A percentile compares a stretch with the other conserved stretches of the same genome.
These are phyloP conservation scores for Fusarium sp. DNA, from an alignment of 2,329 filamentous ascomycete genomes.

Conservation along the genomic window DNA sequence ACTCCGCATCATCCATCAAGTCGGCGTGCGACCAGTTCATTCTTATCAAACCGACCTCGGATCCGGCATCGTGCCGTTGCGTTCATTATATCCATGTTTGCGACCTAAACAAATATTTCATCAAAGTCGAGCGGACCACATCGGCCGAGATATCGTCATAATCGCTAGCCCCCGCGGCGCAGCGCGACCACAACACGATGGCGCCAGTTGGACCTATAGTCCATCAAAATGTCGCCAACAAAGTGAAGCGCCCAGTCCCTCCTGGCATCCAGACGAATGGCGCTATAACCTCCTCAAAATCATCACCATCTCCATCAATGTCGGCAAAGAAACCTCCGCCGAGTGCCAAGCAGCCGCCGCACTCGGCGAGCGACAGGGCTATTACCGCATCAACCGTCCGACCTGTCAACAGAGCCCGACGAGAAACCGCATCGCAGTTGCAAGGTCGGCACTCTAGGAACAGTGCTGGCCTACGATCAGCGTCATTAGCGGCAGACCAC, in stretches of 20 bases:
- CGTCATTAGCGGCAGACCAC: constrained; percentile 60
- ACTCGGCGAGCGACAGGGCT: constrained; percentile 51
- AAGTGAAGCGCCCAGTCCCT: constrained; percentile 76
- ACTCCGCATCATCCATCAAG: constrained; percentile 40
- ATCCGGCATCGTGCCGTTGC: constrained; percentile 31
- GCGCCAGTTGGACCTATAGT: constrained; percentile 65
- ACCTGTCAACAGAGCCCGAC: constrained; percentile 68
- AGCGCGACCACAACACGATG: constrained; percentile 57
- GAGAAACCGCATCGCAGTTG: constrained; percentile 63
- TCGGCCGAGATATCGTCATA: constrained; percentile 22
- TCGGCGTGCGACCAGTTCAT: constrained; percentile 39
- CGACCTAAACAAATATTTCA: constrained; percentile 29
- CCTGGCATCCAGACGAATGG: constrained; percentile 76
- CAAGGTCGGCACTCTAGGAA: constrained; percentile 62
- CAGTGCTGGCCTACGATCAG: constrained; percentile 62
- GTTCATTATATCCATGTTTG: constrained; percentile 38
- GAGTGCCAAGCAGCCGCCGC: constrained; percentile 56
- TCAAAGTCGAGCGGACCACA: constrained; percentile 31
- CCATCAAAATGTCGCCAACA: constrained; percentile 60
- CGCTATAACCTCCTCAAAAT: constrained; percentile 62
- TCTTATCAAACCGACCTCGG: constrained; percentile 4
- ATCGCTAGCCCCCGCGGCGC: constrained; percentile 39
- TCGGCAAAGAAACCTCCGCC: constrained; percentile 65
- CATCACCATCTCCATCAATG: constrained; percentile 70
- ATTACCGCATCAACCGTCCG: constrained; percentile 58